A percentile compares a stretch with the other conserved stretches of the same genome.
These are phyloP conservation scores for Nepenthes gracilis DNA, from an alignment of 148 eudicot species.

Conservation along the genomic window DNA sequence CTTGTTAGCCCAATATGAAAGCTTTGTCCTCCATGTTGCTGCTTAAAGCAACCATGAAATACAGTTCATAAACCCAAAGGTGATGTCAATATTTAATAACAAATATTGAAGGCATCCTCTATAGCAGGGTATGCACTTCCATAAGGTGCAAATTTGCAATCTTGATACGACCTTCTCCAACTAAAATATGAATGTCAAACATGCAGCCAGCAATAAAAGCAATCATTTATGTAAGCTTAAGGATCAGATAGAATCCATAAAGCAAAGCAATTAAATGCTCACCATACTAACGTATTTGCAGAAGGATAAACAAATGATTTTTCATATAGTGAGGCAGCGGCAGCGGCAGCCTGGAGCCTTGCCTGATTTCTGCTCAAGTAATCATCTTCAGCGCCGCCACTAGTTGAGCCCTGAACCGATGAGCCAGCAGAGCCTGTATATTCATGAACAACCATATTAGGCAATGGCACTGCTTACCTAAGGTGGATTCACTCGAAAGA, in stretches of 20 bases:
- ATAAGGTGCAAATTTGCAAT: too few species aligned
- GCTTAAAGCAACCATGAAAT: too few species aligned
- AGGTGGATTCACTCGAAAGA: too few species aligned
- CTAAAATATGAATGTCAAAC: too few species aligned
- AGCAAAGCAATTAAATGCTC: constrained; percentile 8
- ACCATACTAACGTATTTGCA: constrained; percentile 57
- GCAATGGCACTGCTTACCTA: not conserved
- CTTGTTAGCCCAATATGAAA: too few species aligned
- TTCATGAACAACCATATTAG: constrained; percentile 1
- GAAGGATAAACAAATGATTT: constrained; percentile 90
- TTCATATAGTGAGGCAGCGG: constrained; percentile 81
- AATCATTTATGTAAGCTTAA: not conserved
- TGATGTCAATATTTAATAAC: too few species aligned
- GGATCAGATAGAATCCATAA: not conserved
- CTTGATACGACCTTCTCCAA: too few species aligned
- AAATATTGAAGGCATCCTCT: too few species aligned
- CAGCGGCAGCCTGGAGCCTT: constrained; percentile 84
- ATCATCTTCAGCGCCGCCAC: constrained; percentile 24
- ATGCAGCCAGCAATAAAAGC: not conserved
- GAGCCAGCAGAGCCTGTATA: constrained; percentile 27
- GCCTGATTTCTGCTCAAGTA: constrained; percentile 48
- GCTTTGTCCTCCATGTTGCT: too few species aligned
- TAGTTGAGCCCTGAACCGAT: constrained; percentile 38
- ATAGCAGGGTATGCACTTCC: too few species aligned
- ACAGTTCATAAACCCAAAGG: too few species aligned